phyloP scores from a whole-genome alignment of 2,329 filamentous ascomycete genomes.

The Colletotrichum coccodes region DNA sequence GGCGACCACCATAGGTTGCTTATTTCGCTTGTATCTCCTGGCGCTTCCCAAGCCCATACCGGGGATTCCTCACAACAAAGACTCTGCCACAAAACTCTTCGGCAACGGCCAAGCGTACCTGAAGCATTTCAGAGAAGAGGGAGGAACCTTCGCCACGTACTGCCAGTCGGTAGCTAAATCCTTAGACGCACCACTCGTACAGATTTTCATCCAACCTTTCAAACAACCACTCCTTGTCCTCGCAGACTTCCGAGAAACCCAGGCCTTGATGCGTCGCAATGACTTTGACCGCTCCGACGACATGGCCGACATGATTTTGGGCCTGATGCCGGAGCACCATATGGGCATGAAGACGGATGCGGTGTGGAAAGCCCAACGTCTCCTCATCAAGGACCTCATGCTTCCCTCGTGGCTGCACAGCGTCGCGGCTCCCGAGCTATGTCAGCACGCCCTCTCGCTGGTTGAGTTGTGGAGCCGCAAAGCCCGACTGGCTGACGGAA shows the following conservation, averaged over 20 bases:
- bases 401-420: conserved; percentile 45
- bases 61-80: too few species aligned
- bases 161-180: too few species aligned
- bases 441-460: conserved; percentile 41
- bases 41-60: too few species aligned
- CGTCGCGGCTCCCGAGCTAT: conserved; percentile 45
- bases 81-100: too few species aligned
- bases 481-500: conserved; percentile 36
- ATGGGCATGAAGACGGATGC: conserved; percentile 44
- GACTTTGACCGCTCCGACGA: conserved; percentile 47
- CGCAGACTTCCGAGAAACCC: conserved; percentile 43
- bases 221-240: conserved; percentile 42
- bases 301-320: neutral
- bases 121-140: too few species aligned
- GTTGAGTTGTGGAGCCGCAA: conserved; percentile 49
- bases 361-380: conserved; percentile 44
- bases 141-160: too few species aligned
- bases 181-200: conserved; percentile 38
- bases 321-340: conserved; percentile 39
- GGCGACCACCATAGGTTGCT: too few species aligned
- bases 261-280: conserved; percentile 44
- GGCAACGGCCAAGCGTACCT: too few species aligned
- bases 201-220: conserved; percentile 46
- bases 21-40: too few species aligned
- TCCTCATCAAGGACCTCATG: conserved; percentile 49